These are phyloP conservation scores for Martensiomyces pterosporus DNA, from an alignment of 192 early-diverging fungal genomes.

Conservation along the genomic window DNA sequence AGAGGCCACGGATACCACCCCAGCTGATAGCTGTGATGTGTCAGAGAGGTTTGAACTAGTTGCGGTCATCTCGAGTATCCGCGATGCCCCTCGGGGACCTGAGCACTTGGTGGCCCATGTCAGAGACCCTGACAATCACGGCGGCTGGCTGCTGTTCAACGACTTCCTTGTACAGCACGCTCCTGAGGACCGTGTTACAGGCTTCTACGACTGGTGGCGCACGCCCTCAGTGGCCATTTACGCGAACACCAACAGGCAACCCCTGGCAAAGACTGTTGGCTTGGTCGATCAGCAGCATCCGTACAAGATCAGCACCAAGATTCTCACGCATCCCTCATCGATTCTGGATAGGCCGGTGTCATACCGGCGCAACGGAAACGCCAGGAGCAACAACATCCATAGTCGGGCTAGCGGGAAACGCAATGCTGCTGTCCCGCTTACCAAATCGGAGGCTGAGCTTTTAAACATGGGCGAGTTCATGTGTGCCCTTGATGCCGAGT, in stretches of 20 bases:
- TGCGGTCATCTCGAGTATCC: constrained; percentile 42
- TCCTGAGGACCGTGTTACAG: constrained; percentile 11
- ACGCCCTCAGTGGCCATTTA: constrained; percentile 35
- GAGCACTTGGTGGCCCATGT: constrained; percentile 47
- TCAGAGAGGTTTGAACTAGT: constrained; percentile 20
- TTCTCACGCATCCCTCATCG: constrained; percentile 30
- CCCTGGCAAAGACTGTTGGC: not conserved
- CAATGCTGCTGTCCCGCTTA: constrained; percentile 37
- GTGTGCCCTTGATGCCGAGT: constrained; percentile 89
- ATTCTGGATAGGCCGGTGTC: constrained; percentile 13
- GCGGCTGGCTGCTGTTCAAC: constrained; percentile 86
- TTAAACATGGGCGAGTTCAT: constrained; percentile 27
- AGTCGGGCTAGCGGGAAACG: constrained; percentile 7
- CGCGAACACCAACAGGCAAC: constrained; percentile 3
- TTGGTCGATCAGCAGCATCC: constrained; percentile 8
- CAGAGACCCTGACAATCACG: constrained; percentile 15
- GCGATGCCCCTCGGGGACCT: constrained; percentile 29
- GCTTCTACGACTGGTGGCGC: constrained; percentile 38
- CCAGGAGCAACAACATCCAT: not conserved
- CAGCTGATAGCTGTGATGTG: too few relatives aligned
- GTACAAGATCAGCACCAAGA: constrained; percentile 33
- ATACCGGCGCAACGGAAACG: constrained; percentile 2
- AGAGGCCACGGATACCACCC: too few relatives aligned
- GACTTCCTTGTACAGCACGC: constrained; percentile 88
- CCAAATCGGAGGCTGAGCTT: constrained; percentile 22